Evolutionary conservation across 176 grass and related monocot species (phyloP), one percentile per base, ranked within the genome.

Genomic region (Elaeis guineensis): DNA sequence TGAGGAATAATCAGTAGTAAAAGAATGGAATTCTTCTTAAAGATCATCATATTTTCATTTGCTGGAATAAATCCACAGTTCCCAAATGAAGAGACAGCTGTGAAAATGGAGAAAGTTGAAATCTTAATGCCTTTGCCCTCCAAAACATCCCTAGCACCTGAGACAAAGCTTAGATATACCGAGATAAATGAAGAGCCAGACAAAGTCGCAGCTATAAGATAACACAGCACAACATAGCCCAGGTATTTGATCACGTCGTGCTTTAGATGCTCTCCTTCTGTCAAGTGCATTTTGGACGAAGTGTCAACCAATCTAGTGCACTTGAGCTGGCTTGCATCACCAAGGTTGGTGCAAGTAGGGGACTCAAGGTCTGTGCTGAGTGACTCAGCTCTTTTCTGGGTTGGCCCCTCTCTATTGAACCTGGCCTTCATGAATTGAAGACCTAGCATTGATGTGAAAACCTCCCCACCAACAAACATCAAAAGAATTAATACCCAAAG

Each of bases 11-110:
- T 70, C 52, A 94, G 9, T 51, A 93, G 55, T 54, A 88, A 68
- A 3, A 94, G 75, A 64, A 55, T 19, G 20, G 75, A 73, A 53
- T 84, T 82, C 53, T 78, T 84, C 26, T 72, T 58, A 78, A 94
- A 94, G 4, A 84, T 15, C 18, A 85, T 19, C 89, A 94, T 94
- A 67, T 88, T 88, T 69, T 94, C 84, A 59, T 88, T 94, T 82
- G 58, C 71, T 59, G 89, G 89, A 70, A 51, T 89, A 75, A 94
- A 94, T 26, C 89, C 89, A 56, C 89, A 89, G 65, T 94, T 94
- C 21, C 59, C 84, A 52, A 94, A 49, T 12, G 80, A 87, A 44
- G 81, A 94, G 56, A 94, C 62, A 21, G 78, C 67, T 8, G 75
- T 85, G 73, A 94, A 88, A 70, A 85, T 59, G 52, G 89, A 88